Percentiles rank a stretch among this genome's conserved stretches.
Conservation (phyloP, 345 rosid species). For the Citrus hindsii region DNA sequence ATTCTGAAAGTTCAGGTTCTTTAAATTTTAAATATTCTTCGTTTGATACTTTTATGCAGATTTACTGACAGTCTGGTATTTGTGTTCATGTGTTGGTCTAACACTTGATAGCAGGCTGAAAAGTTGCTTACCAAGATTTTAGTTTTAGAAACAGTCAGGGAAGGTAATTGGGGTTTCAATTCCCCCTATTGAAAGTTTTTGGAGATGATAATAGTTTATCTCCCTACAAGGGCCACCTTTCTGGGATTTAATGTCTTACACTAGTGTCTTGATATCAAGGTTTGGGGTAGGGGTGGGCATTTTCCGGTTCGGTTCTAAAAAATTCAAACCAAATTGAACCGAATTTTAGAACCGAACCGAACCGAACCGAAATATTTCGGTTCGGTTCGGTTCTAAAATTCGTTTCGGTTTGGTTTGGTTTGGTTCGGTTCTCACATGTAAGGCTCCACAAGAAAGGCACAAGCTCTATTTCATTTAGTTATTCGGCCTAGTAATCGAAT, state of each 20-base stretch:
- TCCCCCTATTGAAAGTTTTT: not conserved
- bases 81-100: not conserved
- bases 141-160: not conserved
- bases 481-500: no score
- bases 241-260: not conserved
- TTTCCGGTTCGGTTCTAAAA: no score
- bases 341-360: no score
- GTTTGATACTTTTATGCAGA: not conserved
- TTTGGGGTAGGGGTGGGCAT: no score
- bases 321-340: no score
- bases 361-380: no score
- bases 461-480: no score
- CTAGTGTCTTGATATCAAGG: not conserved
- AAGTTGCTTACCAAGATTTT: not conserved
- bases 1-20: not conserved
- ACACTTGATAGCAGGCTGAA: no score
- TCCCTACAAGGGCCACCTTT: not conserved
- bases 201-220: not conserved
- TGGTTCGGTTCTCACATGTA: no score
- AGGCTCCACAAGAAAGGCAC: no score
- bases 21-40: not conserved
- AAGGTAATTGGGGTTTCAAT: not conserved
- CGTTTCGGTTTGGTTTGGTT: no score
- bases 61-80: not conserved
- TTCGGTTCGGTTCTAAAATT: no score